Conservation (phyloP, 2,329 filamentous ascomycete genomes). For the Talaromyces sp. region DNA sequence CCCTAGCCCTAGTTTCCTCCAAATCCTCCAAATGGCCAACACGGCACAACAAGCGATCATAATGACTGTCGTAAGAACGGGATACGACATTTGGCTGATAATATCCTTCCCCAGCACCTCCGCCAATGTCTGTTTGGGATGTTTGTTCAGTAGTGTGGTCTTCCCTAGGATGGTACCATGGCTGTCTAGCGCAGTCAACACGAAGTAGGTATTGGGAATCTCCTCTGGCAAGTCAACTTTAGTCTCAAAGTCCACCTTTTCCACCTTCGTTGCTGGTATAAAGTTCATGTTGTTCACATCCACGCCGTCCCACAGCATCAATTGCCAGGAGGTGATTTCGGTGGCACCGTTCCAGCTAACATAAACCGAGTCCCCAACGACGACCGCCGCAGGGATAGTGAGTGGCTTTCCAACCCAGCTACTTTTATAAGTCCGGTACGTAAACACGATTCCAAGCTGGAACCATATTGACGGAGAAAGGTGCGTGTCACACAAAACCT, state of each 20-base stretch:
- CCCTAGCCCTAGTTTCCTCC: not conserved
- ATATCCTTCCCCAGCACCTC: not conserved
- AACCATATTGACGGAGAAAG: conserved; percentile 34
- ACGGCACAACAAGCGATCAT: not conserved
- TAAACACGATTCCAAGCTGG: conserved; percentile 38
- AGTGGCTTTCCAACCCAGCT: conserved; percentile 48
- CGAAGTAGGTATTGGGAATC: too few species aligned
- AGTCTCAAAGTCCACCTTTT: too few species aligned
- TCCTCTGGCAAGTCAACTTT: too few species aligned
- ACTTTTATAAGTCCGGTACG: conserved; percentile 52
- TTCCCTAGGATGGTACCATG: too few species aligned
- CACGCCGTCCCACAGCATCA: conserved; percentile 13
- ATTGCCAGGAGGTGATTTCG: conserved; percentile 26
- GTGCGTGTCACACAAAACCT: conserved; percentile 50
- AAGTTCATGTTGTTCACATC: too few species aligned
- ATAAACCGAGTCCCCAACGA: conserved; percentile 28
- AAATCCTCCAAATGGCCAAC: not conserved
- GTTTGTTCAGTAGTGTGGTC: too few species aligned
- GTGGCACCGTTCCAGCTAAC: conserved; percentile 46
- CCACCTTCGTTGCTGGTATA: too few species aligned
- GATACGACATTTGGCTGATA: not conserved
- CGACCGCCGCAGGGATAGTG: conserved; percentile 20
- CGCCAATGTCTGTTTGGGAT: too few species aligned
- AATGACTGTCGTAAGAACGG: not conserved
- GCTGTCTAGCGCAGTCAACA: too few species aligned